Evolutionary conservation across 768 basidiomycete genomes (phyloP).

Genomic region (Tulasnella sp.): DNA sequence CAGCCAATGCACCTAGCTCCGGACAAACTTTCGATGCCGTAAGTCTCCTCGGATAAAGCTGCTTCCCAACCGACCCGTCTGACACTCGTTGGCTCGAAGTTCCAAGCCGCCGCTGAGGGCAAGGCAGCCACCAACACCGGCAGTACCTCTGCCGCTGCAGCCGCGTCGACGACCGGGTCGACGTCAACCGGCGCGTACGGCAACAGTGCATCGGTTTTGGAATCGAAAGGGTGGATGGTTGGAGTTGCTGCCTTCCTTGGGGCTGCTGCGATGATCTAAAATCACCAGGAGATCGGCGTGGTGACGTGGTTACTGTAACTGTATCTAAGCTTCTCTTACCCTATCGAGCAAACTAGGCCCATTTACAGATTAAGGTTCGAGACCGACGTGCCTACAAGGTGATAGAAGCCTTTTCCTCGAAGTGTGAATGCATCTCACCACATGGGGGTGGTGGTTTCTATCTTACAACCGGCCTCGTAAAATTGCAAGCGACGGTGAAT

Average conservation of each 20-base stretch:
- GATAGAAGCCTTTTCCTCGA: background rate
- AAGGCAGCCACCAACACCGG: background rate
- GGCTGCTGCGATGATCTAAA: background rate
- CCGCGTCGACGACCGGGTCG: background rate
- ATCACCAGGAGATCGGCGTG: background rate
- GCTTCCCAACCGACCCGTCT: background rate
- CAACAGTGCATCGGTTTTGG: background rate
- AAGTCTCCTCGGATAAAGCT: background rate
- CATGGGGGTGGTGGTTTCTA: too few relatives aligned
- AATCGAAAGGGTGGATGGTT: background rate
- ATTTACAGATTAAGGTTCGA: too few relatives aligned
- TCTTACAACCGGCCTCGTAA: too few relatives aligned
- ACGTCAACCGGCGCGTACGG: background rate
- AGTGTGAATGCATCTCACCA: background rate
- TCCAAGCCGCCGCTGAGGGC: constrained; percentile 9
- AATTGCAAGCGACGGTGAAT: background rate
- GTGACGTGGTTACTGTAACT: background rate
- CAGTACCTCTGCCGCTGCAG: background rate
- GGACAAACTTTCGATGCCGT: constrained; percentile 36
- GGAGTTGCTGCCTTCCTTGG: background rate
- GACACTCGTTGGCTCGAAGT: background rate
- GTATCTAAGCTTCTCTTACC: background rate
- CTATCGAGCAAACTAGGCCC: background rate
- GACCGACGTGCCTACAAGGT: background rate
- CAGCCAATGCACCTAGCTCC: constrained; percentile 28